phyloP scores from a whole-genome alignment of 2,329 filamentous ascomycete species.

The Colletotrichum sp. region DNA sequence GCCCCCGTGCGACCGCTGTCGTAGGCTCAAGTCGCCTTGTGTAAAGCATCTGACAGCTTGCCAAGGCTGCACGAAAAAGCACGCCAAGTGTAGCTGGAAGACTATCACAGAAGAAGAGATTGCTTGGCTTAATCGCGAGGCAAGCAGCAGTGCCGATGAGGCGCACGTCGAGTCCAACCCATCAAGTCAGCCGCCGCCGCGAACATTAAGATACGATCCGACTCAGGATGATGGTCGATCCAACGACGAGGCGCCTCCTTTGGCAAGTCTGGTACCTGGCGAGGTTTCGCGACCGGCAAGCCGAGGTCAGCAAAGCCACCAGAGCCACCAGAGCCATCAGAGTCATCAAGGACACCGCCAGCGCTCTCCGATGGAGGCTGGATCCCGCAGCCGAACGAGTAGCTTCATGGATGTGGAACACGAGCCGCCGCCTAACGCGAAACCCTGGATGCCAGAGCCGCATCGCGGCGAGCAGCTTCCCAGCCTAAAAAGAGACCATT shows the following conservation, averaged over 20 bases:
- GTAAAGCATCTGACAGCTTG: conserved; percentile 87
- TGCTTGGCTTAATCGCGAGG: conserved; percentile 36
- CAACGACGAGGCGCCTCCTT: background rate
- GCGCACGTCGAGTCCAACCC: conserved; percentile 31
- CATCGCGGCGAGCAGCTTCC: conserved; percentile 16
- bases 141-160: conserved; percentile 29
- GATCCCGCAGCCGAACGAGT: conserved; percentile 15
- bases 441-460: conserved; percentile 15
- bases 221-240: conserved; percentile 15
- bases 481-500: conserved; percentile 23
- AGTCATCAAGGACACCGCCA: conserved; percentile 3
- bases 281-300: conserved; percentile 17
- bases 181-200: conserved; percentile 11
- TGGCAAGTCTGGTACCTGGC: conserved; percentile 1
- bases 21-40: conserved; percentile 80
- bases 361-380: conserved; percentile 7
- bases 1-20: conserved; percentile 86
- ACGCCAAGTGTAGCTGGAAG: conserved; percentile 87
- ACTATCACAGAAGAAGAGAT: conserved; percentile 77
- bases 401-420: conserved; percentile 21
- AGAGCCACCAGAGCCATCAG: background rate
- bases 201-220: conserved; percentile 22
- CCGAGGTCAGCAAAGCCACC: conserved; percentile 3
- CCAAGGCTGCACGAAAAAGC: conserved; percentile 87
- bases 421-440: background rate